Evolutionary conservation across 2,329 filamentous ascomycete species (phyloP), one percentile per base, ranked within the genome.

Genomic region (Fusarium austroafricanum): DNA sequence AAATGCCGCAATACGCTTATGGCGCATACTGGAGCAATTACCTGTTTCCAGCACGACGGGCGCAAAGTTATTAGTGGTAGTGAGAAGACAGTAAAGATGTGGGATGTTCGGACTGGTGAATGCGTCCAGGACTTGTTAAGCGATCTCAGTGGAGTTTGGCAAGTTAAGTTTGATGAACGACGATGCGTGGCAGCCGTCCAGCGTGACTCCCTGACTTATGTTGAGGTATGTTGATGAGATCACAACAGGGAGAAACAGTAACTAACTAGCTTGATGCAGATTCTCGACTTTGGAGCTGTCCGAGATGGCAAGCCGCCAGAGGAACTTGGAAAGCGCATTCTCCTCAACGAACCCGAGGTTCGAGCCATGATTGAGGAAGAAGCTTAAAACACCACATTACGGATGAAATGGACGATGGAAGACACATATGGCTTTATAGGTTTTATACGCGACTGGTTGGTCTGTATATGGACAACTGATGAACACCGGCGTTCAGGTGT

Each of bases 1-100:
- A 90, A 92, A 68, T 98, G 96, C 79, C 94, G 93, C 78, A 94
- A 91, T 75, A 95, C 92, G 12, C 84, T 99, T 59, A 95, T 91
- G 71, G 96, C 96, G 0, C 96, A 99, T 75, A 98, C 95, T 0
- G 96, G 95, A 35, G 96, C 96, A 21, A 99, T 99, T 68, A 99
- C 96, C 6, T 99, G 96, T 79, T 99, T 99, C 80, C 96, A 99
- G 79, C 96, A 99, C 73, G 96, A 99, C 76, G 93, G 91, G 0
- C 92, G 94, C 70, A 99, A 99, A 77, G 94, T 99, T 33, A 97
- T 99, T 58, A 97, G 93, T 39, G 96, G 96, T 55, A 97, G 93
- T 61, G 96, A 99, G 78, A 90, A 95, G 74, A 97, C 93, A 5
- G 84, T 99, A 68, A 99, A 99, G 83, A 96, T 99, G 93, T 99